phyloP scores from a whole-genome alignment of 2,329 filamentous ascomycete genomes.

The Alternaria atra region DNA sequence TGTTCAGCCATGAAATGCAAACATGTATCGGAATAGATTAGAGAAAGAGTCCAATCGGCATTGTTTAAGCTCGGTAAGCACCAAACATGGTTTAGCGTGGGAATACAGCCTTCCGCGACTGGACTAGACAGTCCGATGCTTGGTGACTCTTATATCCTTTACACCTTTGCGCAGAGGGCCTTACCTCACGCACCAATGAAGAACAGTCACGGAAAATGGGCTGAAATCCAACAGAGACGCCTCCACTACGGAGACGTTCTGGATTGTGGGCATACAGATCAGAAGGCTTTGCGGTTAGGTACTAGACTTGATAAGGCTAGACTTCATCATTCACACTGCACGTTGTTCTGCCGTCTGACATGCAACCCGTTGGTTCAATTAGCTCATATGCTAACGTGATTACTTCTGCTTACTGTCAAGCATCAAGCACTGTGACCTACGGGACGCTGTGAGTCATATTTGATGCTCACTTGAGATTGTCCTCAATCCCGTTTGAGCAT shows the following conservation, averaged over 20 bases:
- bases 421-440: neutral
- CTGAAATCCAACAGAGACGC: neutral
- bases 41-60: constrained; percentile 11
- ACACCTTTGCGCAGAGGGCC: neutral
- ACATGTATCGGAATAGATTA: constrained; percentile 8
- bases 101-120: neutral
- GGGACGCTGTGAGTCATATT: neutral
- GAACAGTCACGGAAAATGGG: neutral
- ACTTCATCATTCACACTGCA: neutral
- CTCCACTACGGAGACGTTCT: neutral
- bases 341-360: neutral
- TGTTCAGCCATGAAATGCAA: neutral
- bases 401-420: neutral
- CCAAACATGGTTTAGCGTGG: constrained; percentile 4
- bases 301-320: neutral
- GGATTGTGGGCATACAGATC: neutral
- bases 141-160: neutral
- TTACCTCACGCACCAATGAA: neutral
- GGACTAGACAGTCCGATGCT: constrained; percentile 12
- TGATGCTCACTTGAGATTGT: neutral
- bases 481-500: too few relatives aligned
- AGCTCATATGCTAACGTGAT: neutral
- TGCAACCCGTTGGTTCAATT: neutral
- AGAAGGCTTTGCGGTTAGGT: neutral
- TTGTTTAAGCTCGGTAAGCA: constrained; percentile 13